Evolutionary conservation across 1,284 basidiomycete species (phyloP).

Genomic region (Puccinia coronata): DNA sequence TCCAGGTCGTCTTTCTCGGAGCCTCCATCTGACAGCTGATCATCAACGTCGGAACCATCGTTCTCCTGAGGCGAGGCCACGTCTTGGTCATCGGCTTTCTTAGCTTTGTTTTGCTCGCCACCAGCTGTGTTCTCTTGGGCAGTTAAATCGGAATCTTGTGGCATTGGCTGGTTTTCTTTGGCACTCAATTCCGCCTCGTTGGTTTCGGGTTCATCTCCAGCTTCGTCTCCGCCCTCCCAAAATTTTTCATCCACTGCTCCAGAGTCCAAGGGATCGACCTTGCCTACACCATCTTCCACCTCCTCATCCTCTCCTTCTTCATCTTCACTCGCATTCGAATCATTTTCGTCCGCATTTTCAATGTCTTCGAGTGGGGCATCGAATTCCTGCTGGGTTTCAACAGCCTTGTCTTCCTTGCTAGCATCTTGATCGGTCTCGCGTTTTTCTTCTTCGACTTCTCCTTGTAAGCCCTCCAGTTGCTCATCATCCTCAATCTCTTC

Average conservation of each 20-base stretch:
- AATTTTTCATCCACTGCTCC: conserved; percentile 91
- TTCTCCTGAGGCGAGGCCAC: conserved; percentile 28
- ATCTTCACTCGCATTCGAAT: conserved; percentile 66
- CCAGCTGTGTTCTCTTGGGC: conserved; percentile 35
- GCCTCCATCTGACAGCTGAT: conserved; percentile 61
- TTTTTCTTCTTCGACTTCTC: conserved; percentile 61
- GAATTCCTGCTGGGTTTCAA: conserved; percentile 65
- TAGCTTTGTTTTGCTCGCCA: conserved; percentile 59
- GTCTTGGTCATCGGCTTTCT: conserved; percentile 60
- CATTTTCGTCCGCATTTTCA: conserved; percentile 67
- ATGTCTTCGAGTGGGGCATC: conserved; percentile 73
- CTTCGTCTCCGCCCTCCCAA: conserved; percentile 78
- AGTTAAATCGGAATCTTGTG: conserved; percentile 25
- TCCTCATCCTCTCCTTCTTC: conserved; percentile 61
- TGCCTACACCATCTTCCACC: conserved; percentile 77
- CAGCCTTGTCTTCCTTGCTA: conserved; percentile 58
- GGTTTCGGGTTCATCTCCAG: conserved; percentile 63
- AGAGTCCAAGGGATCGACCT: conserved; percentile 83
- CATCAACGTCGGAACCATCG: conserved; percentile 57
- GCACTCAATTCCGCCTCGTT: conserved; percentile 52
- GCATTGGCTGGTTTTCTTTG: conserved; percentile 31
- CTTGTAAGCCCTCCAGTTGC: conserved; percentile 89
- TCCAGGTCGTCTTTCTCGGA: conserved; percentile 63
- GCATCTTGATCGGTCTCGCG: conserved; percentile 64
- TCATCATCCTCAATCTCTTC: conserved; percentile 92